phyloP scores from a whole-genome alignment of 768 basidiomycete genomes.

The Calocybe indica region DNA sequence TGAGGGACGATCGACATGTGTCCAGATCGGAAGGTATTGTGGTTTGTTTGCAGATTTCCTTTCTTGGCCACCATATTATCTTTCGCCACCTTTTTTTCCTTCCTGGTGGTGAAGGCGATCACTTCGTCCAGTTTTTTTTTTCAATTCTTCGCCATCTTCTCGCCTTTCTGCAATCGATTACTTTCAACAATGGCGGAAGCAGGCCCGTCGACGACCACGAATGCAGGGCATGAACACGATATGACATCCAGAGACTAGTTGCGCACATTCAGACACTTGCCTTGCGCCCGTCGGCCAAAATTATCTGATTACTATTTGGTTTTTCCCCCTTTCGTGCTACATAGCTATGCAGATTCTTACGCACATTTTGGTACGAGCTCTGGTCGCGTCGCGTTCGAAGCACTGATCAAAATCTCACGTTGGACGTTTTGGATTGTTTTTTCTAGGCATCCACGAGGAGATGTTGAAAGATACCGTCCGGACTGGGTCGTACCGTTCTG shows the following conservation, averaged over 20 bases:
- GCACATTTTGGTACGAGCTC: slow-evolving; percentile 77
- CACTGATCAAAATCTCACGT: neutral
- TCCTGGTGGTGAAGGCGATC: too few species aligned
- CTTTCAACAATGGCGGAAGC: slow-evolving; percentile 17
- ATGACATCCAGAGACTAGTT: slow-evolving; percentile 92
- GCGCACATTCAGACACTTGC: slow-evolving; percentile 32
- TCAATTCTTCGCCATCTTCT: too few species aligned
- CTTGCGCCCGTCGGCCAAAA: slow-evolving; percentile 12
- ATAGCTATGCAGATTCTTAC: slow-evolving; percentile 92
- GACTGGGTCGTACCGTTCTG: slow-evolving; percentile 90
- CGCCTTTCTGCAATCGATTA: too few species aligned
- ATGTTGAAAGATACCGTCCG: slow-evolving; percentile 98
- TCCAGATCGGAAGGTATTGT: too few species aligned
- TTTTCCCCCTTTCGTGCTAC: slow-evolving; percentile 17
- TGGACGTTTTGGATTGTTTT: slow-evolving; percentile 2
- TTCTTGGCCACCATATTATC: too few species aligned
- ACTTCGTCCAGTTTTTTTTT: too few species aligned
- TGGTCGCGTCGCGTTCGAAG: too few species aligned
- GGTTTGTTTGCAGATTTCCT: too few species aligned
- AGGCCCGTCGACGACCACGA: slow-evolving; percentile 20
- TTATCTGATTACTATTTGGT: slow-evolving; percentile 32
- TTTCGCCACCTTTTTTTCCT: too few species aligned
- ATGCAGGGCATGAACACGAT: slow-evolving; percentile 25
- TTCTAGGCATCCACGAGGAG: slow-evolving; percentile 92
- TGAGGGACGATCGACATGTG: too few species aligned